Conservation (phyloP, 768 basidiomycete genomes). For the Leccinum obscurum region DNA sequence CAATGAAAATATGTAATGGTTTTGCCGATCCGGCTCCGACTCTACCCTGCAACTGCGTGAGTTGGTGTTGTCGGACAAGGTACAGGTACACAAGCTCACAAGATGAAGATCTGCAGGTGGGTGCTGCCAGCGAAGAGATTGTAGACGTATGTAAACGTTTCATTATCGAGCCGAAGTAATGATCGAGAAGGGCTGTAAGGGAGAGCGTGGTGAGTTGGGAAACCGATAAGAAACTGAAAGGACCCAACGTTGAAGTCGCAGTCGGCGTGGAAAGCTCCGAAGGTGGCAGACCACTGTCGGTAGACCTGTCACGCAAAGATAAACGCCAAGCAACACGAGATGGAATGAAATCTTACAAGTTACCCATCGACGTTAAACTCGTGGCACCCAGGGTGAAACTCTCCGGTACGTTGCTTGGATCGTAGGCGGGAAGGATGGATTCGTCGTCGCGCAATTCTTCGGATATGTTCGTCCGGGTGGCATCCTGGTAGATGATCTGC, state of each 20-base stretch:
- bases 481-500: constrained; percentile 23
- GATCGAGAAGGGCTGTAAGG: constrained; percentile 22
- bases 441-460: constrained; percentile 10
- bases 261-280: background rate
- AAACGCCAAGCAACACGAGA: background rate
- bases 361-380: background rate
- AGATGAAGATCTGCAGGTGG: constrained; percentile 50
- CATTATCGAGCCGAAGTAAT: constrained; percentile 28
- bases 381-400: background rate
- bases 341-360: constrained; percentile 4
- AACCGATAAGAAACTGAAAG: constrained; percentile 1
- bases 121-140: constrained; percentile 43
- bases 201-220: constrained; percentile 9
- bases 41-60: constrained; percentile 31
- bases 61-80: background rate
- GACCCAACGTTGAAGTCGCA: constrained; percentile 10
- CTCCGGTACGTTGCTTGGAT: constrained; percentile 5
- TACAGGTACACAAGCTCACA: constrained; percentile 38
- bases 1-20: constrained; percentile 51
- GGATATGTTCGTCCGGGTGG: background rate
- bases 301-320: constrained; percentile 4
- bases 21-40: constrained; percentile 24
- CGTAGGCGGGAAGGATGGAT: constrained; percentile 24
- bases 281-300: constrained; percentile 12
- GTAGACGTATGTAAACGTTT: constrained; percentile 45